phyloP scores from a whole-genome alignment of 2,329 filamentous ascomycete genomes.

The Exophiala calicioides region DNA sequence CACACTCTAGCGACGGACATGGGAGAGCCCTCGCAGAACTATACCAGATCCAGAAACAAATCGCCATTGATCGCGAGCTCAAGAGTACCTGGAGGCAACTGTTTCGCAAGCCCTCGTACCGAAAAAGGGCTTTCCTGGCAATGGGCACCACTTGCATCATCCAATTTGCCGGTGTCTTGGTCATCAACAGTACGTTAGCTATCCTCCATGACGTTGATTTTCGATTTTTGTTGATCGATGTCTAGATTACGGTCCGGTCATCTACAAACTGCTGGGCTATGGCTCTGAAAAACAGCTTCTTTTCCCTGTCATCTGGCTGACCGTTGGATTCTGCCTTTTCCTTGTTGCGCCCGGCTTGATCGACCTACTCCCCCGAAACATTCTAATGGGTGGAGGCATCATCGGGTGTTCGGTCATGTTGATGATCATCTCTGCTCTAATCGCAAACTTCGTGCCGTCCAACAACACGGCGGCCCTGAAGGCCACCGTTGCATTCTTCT shows the following conservation, averaged over 20 bases:
- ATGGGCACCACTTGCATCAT: conserved; percentile 16
- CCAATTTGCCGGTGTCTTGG: conserved; percentile 36
- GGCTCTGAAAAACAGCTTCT: conserved; percentile 33
- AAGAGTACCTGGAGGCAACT: conserved; percentile 18
- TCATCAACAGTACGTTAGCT: conserved; percentile 41
- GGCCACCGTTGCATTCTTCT: conserved; percentile 44
- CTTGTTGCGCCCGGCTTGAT: conserved; percentile 20
- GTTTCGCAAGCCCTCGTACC: conserved; percentile 20
- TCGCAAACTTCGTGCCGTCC: conserved; percentile 39
- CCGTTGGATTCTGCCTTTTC: conserved; percentile 26
- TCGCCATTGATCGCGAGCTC: conserved; percentile 20
- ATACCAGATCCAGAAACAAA: conserved; percentile 27
- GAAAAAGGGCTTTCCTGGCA: conserved; percentile 20
- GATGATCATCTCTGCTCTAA: conserved; percentile 42
- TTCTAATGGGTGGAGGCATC: conserved; percentile 36
- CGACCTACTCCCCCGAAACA: conserved; percentile 25
- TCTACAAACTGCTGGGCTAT: conserved; percentile 50
- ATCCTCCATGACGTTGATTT: neutral
- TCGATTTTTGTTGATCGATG: neutral
- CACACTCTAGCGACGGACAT: conserved; percentile 10
- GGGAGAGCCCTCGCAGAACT: conserved; percentile 24
- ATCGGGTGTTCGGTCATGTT: conserved; percentile 43
- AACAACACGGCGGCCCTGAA: conserved; percentile 36
- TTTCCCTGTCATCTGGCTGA: conserved; percentile 24
- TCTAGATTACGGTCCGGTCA: conserved; percentile 42